Base-by-base conservation (phyloP, 2,329 filamentous ascomycete species). In the Fusarium sp. region DNA sequence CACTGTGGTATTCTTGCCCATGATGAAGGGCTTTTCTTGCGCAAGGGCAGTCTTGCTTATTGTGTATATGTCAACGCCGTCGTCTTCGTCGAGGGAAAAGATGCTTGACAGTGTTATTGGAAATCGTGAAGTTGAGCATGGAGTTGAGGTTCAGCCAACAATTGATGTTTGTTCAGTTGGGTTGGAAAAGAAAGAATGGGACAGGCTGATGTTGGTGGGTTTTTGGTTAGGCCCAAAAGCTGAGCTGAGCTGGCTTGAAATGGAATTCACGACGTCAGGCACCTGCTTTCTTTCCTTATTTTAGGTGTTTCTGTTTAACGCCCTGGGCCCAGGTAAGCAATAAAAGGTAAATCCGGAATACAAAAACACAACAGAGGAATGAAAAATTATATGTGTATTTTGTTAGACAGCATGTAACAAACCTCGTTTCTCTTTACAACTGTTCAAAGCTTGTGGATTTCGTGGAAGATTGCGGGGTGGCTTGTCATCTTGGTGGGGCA, bases 1-100 rank as follows among this genome's bases (percentile, higher is more conserved):
- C 27, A 81, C 81, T 22, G 81, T 82, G 20, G 75, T 65, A 39
- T 80, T 83, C 83, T 84, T 84, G 74, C 79, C 76, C 85, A 86
- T 86, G 80, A 82, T 84, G 75, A 72, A 59, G 25, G 45, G 33
- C 13, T 25, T 50, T 52, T 35, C 27, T 35, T 39, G 35, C 8
- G 36, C 45, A 31, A 56, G 33, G 10, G 17, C 35, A 36, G n/a
- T 49, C 42, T 45, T 42, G 27, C 11, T 53, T 22, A n/a, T 49
- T 42, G 18, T 36, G 38, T 20, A 42, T 42, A 33, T 45, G 62
- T 71, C 66, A 73, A 59, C 56, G 70, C 54, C 70, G 49, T 62
- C 68, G 60, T 72, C 70, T 69, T 72, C 69, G 56, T 61, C 69
- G 55, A 44, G 63, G 70, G 27, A 70, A 70, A 50, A 44, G 50